Percentiles rank a stretch among this genome's conserved stretches.
phyloP scores from a whole-genome alignment of 352 stramenopile genomes.

The Phytopythium sindhum region DNA sequence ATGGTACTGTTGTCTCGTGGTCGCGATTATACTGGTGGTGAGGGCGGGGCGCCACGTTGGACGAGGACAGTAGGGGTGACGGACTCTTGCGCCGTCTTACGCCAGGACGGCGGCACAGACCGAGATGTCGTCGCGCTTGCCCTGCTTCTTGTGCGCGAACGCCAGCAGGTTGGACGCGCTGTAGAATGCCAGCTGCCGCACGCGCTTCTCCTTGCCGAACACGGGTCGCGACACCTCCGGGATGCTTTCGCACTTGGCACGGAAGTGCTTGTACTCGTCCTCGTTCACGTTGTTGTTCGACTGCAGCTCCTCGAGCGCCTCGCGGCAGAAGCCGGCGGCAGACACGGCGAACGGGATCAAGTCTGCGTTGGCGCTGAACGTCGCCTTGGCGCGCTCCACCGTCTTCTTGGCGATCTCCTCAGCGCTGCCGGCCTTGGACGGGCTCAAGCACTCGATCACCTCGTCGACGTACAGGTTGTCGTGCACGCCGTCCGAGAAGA shows the following conservation, averaged over 20 bases:
- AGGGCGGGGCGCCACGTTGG: background rate
- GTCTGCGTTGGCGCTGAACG: constrained; percentile 55
- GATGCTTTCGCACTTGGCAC: constrained; percentile 65
- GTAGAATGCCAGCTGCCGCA: constrained; percentile 86
- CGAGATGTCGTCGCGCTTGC: constrained; percentile 86
- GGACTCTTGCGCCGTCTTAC: constrained; percentile 16
- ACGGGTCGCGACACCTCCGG: constrained; percentile 57
- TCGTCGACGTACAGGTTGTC: constrained; percentile 88
- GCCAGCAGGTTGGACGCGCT: constrained; percentile 85
- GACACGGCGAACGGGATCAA: constrained; percentile 87
- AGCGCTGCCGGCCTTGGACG: constrained; percentile 36
- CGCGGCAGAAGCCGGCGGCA: constrained; percentile 72
- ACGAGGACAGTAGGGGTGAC: background rate
- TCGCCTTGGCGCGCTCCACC: constrained; percentile 62
- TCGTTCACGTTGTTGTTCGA: constrained; percentile 53
- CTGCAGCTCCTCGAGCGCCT: constrained; percentile 77
- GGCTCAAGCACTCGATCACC: constrained; percentile 59
- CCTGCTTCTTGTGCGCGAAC: constrained; percentile 86
- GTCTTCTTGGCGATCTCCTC: constrained; percentile 78
- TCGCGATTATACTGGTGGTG: background rate
- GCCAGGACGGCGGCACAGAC: constrained; percentile 82
- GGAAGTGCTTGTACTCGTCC: constrained; percentile 70
- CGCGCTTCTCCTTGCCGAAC: constrained; percentile 81
- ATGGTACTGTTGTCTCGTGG: too few species aligned
- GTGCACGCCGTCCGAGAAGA: constrained; percentile 87